phyloP scores from a whole-genome alignment of 257 asterid genomes.

The Petunia secreta region DNA sequence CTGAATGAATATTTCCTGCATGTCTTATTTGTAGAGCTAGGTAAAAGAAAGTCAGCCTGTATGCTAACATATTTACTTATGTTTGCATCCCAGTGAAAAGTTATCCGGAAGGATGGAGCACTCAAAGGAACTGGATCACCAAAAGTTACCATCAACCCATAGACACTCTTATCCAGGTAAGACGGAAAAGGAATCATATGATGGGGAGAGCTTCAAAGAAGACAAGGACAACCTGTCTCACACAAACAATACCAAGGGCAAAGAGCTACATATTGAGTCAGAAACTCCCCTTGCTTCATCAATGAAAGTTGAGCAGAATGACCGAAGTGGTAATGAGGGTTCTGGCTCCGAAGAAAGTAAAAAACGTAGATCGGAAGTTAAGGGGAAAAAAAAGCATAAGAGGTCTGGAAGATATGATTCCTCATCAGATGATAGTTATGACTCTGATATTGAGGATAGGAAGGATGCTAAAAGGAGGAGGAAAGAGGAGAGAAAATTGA shows the following conservation, averaged over 20 bases:
- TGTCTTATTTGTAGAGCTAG: constrained; percentile 18
- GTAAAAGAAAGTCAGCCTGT: constrained; percentile 11
- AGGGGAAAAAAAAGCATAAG: constrained; percentile 70
- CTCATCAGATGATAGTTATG: constrained; percentile 71
- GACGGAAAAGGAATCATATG: constrained; percentile 49
- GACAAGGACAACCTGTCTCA: constrained; percentile 43
- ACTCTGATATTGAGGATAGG: constrained; percentile 70
- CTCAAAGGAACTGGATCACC: constrained; percentile 42
- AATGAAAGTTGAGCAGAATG: constrained; percentile 48
- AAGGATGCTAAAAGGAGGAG: constrained; percentile 80
- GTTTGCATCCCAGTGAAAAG: constrained; percentile 48
- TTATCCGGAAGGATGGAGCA: constrained; percentile 45
- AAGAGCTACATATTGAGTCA: constrained; percentile 35
- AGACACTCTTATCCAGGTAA: constrained; percentile 37
- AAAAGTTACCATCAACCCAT: constrained; percentile 40
- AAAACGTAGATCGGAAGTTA: constrained; percentile 45
- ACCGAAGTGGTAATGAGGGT: constrained; percentile 46
- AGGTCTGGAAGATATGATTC: constrained; percentile 51
- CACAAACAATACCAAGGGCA: constrained; percentile 41
- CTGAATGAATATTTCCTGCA: constrained; percentile 24
- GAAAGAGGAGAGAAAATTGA: constrained; percentile 75
- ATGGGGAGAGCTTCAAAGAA: constrained; percentile 38
- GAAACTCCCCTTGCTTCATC: constrained; percentile 44
- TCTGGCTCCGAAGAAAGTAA: constrained; percentile 59
- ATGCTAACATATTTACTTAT: constrained; percentile 21